Evolutionary conservation across 1,139 yeast species (phyloP), one percentile per base, ranked within the genome.

Genomic region (Sugiyamaella neomexicana): DNA sequence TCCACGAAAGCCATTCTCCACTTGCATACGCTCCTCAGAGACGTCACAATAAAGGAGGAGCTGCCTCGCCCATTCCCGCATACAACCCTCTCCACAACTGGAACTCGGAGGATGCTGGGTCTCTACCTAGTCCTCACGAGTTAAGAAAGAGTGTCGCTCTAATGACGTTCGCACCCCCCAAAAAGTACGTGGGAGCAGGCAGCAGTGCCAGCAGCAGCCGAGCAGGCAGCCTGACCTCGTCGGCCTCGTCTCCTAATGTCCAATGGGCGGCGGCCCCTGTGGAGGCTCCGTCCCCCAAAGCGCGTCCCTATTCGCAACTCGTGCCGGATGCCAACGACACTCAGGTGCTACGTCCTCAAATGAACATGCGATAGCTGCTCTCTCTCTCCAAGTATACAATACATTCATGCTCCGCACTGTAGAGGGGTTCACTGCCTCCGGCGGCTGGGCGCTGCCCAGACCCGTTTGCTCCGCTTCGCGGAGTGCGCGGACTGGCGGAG

Each of bases 51-150:
- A 54, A 58, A 57, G 49, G 41, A 41, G 51, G 50, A 20, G 45
- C 52, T 38, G 50, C 60, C 9, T 55, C 60, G 16, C 62, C 62
- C 2, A 55, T 55, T 29, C 61, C 60, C 10, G 57, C 61, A 15
- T 62, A 55, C 55, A 61, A 61, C 46, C 64, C 65, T 8, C 55
- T 63, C 13, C 54, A 56, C 44, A 52, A 50, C 45, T 54, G 56
- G 56, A 44, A 38, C 25, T 36, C 41, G 25, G 38, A 38, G 5
- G 55, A 51, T n/a, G 57, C 51, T 15, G 40, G 17, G 20, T 60
- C 60, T 12, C 53, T 69, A 39, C 71, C 72, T 23, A 62, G 68
- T 31, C 72, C 73, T 7, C 64, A 64, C 34, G 67, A 62, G 29
- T 53, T 70, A 48, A 61, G 72, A 23, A 58, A 65, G 44, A 64